Conservation (phyloP, 2,329 filamentous ascomycete species). For the Pseudogymnoascus sp. region DNA sequence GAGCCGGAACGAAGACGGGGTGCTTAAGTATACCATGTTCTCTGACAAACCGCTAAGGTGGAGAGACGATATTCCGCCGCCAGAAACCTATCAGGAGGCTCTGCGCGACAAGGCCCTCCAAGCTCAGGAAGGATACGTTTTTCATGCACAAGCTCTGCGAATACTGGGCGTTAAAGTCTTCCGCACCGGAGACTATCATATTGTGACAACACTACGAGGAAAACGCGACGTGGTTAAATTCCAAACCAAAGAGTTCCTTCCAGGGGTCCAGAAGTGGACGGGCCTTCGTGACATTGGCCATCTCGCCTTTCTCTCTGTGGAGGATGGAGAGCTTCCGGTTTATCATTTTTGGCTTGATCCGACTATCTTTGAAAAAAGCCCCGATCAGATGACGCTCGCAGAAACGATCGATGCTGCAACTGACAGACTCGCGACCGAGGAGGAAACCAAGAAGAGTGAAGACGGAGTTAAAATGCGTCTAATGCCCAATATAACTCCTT, state of each 20-base stretch:
- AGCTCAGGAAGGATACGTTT: neutral
- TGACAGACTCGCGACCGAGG: neutral
- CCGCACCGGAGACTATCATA: constrained; percentile 1
- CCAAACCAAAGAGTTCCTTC: neutral
- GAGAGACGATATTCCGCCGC: neutral
- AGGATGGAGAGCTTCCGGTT: neutral
- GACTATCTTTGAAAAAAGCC: neutral
- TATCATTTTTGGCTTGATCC: neutral
- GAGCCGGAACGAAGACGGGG: neutral
- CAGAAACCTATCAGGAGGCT: neutral
- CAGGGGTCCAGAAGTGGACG: neutral
- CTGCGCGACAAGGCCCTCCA: neutral
- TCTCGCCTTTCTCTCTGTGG: neutral
- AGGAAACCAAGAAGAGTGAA: neutral
- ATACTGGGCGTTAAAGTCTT: neutral
- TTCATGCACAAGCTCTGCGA: neutral
- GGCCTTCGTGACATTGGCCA: neutral
- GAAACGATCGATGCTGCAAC: neutral
- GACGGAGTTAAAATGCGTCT: neutral
- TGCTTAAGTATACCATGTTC: neutral
- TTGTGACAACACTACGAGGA: neutral
- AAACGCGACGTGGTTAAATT: constrained; percentile 2
- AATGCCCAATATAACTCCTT: constrained; percentile 15
- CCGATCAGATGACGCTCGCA: neutral
- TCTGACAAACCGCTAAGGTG: neutral